phyloP scores from a whole-genome alignment of 345 rosid genomes.

The Eucalyptus erythrocorys region DNA sequence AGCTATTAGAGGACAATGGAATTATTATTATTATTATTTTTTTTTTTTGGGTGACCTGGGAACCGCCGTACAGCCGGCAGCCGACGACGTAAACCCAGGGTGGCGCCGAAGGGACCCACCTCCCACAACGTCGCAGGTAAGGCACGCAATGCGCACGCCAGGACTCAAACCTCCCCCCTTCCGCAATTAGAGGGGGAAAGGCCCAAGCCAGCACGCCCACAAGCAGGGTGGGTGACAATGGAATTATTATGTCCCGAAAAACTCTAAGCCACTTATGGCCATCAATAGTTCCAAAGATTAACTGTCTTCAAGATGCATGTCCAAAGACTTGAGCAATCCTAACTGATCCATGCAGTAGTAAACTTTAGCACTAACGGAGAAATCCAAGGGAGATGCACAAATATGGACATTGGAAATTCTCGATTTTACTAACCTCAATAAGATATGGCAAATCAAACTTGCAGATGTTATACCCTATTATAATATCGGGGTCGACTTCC shows the following conservation, averaged over 20 bases:
- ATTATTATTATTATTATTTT: too few species aligned
- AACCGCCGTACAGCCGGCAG: too few species aligned
- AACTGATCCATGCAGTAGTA: background rate
- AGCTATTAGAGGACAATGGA: background rate
- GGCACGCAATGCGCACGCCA: too few species aligned
- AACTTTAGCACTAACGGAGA: background rate
- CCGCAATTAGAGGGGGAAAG: too few species aligned
- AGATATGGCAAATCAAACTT: slow-evolving; percentile 97
- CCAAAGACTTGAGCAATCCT: background rate
- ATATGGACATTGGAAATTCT: background rate
- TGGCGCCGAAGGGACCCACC: too few species aligned
- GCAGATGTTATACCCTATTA: slow-evolving; percentile 98
- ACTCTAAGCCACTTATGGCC: background rate
- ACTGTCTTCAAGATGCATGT: background rate
- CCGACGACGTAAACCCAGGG: too few species aligned
- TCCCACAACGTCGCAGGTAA: too few species aligned
- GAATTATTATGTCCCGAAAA: background rate
- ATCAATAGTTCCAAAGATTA: background rate
- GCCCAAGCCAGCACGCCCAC: too few species aligned
- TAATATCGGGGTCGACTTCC: slow-evolving; percentile 93
- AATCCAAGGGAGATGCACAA: background rate
- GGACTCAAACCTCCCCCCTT: too few species aligned
- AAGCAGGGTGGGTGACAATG: too few species aligned
- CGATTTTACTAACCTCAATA: slow-evolving; percentile 59
- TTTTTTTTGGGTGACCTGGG: too few species aligned